Evolutionary conservation across 2,329 filamentous ascomycete genomes (phyloP).

Genomic region (Verticillium zaregamsianum): DNA sequence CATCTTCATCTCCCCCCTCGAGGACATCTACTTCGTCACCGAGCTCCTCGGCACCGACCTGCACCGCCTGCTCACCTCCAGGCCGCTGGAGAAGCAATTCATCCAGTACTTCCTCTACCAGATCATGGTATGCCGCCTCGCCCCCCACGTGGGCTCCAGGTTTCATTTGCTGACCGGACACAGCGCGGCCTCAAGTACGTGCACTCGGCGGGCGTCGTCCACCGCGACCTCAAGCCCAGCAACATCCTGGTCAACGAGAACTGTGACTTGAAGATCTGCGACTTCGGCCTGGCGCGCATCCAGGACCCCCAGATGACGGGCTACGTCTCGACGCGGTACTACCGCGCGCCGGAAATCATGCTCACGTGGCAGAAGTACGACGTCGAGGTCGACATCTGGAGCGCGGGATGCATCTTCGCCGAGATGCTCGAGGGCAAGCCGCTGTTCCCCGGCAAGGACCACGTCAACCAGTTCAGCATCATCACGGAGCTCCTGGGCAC

Average conservation of each 20-base stretch:
- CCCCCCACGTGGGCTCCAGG: slow-evolving; percentile 2
- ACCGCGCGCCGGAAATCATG: slow-evolving; percentile 98
- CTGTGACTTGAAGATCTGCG: slow-evolving; percentile 98
- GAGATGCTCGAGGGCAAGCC: slow-evolving; percentile 99
- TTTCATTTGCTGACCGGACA: slow-evolving; percentile 6
- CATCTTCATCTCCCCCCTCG: slow-evolving; percentile 98
- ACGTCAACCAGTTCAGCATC: slow-evolving; percentile 99
- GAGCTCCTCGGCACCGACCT: slow-evolving; percentile 96
- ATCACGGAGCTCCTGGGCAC: slow-evolving; percentile 97
- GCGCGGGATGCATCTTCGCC: slow-evolving; percentile 96
- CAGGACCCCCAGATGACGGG: slow-evolving; percentile 99
- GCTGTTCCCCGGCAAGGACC: slow-evolving; percentile 96
- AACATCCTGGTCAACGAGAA: slow-evolving; percentile 99
- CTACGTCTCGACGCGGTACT: slow-evolving; percentile 98
- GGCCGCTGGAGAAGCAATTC: slow-evolving; percentile 97
- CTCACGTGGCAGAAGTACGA: slow-evolving; percentile 99
- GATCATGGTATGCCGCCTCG: slow-evolving; percentile 69
- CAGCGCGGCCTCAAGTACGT: slow-evolving; percentile 98
- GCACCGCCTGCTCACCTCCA: slow-evolving; percentile 88
- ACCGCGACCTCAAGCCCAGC: slow-evolving; percentile 95
- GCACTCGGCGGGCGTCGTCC: slow-evolving; percentile 95
- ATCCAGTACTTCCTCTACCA: slow-evolving; percentile 99
- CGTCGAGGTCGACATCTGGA: slow-evolving; percentile 98
- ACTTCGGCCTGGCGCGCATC: slow-evolving; percentile 94
- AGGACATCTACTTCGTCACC: slow-evolving; percentile 99